Percentiles rank a stretch among this genome's conserved stretches.
Evolutionary conservation across 2,329 filamentous ascomycete genomes (phyloP).

Genomic region (Sordariomycetes sp.): DNA sequence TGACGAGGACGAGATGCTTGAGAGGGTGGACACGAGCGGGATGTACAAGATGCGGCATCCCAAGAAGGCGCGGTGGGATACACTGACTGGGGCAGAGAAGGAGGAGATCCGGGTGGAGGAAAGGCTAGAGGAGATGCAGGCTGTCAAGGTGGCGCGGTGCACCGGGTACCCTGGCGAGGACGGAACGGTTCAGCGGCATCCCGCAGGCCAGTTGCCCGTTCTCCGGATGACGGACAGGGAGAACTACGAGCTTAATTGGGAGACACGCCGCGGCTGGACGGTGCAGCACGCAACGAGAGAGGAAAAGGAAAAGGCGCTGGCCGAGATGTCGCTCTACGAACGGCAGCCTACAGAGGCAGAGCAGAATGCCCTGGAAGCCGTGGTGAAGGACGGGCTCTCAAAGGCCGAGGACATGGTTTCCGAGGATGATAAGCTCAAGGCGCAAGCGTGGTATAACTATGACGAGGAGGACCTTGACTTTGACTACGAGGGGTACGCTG

Average conservation of each 20-base stretch:
- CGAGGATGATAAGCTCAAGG: constrained; percentile 12
- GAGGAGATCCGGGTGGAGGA: constrained; percentile 16
- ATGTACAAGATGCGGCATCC: constrained; percentile 31
- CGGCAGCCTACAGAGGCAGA: constrained; percentile 4
- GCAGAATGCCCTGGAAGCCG: neutral
- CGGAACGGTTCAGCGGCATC: neutral
- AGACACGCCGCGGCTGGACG: constrained; percentile 7
- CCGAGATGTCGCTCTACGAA: constrained; percentile 5
- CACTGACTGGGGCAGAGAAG: constrained; percentile 21
- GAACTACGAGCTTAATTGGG: constrained; percentile 7
- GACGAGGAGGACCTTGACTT: constrained; percentile 2
- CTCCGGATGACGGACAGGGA: constrained; percentile 6
- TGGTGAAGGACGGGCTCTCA: neutral
- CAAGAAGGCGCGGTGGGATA: constrained; percentile 27
- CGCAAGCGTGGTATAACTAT: constrained; percentile 12
- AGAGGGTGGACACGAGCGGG: constrained; percentile 16
- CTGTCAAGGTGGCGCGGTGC: constrained; percentile 10
- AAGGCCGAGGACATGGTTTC: neutral
- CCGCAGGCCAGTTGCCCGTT: neutral
- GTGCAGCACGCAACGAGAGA: neutral
- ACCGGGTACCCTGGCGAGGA: neutral
- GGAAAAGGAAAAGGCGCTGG: constrained; percentile 2
- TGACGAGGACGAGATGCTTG: constrained; percentile 18
- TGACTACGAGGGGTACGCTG: neutral
- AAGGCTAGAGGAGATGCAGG: constrained; percentile 13